Evolutionary conservation across 257 asterid genomes (phyloP), one percentile per base, ranked within the genome.

Genomic region (Agastache rugosa): DNA sequence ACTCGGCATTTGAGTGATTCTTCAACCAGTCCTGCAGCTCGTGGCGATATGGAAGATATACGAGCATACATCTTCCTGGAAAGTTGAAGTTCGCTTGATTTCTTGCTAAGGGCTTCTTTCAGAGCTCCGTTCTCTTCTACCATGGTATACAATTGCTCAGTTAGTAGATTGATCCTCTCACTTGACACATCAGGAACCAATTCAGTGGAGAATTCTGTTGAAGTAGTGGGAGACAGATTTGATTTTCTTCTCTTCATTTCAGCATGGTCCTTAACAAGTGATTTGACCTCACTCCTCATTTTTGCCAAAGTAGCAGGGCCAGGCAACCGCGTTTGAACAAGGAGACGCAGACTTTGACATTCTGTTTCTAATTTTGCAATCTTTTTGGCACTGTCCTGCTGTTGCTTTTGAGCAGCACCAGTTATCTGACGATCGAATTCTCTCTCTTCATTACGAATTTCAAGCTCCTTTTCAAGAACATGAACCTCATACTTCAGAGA

Each of bases 361-460:
- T 93, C 98, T 5, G 85, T 80, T 72, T 89, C 98, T 79, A 93
- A 48, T 61, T 84, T 84, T 9, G 90, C 89, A 76, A 92, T 83
- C 69, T 73, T 92, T 78, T 88, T 86, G 0, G 72, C 88, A 69
- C 82, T 83, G 80, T 87, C 98, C 74, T 78, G 85, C 51, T 87
- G 85, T 77, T 87, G 92, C 76, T 82, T 90, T 39, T 77, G 83
- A 23, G 88, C 78, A 65, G 59, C 82, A 67, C 85, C 91, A 75
- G 91, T 82, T 54, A 87, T 82, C 74, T 97, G 89, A 29, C 84
- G 83, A 71, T 79, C 86, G 74, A 83, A 83, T 78, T 93, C 97
- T 71, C 93, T 85, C 86, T 93, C 98, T 82, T 91, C 97, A 23
- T 83, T 93, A 66, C 97, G 84, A 77, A 93, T 88, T 69, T 88